Evolutionary conservation across 139 green algal genomes (phyloP).

Genomic region (Chlamydomonas sp.): DNA sequence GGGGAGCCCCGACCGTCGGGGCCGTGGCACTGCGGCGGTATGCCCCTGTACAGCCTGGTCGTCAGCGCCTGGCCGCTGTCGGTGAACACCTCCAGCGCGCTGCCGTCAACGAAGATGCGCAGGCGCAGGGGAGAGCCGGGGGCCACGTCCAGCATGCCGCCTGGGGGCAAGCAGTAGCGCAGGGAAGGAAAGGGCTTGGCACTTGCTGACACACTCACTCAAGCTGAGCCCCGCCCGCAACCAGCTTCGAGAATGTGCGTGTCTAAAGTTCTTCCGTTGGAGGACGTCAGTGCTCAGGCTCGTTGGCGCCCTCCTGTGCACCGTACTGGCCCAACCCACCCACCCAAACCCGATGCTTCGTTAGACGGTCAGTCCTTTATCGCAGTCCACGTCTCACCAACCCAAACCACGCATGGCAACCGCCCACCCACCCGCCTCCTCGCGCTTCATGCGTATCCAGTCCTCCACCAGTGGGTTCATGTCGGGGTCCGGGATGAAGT

Average conservation of each 20-base stretch:
- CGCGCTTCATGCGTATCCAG: conserved; percentile 50
- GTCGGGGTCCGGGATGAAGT: conserved; percentile 47
- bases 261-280: no score
- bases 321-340: no score
- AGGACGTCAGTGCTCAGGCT: no score
- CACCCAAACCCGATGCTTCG: no score
- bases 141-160: conserved; percentile 40
- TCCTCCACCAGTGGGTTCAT: conserved; percentile 53
- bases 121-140: conserved; percentile 62
- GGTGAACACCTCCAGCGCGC: conserved; percentile 79
- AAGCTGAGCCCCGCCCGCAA: background rate
- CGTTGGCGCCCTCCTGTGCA: no score
- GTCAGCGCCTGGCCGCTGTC: conserved; percentile 66
- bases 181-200: background rate
- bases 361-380: no score
- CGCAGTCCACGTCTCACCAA: background rate
- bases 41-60: conserved; percentile 80
- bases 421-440: conserved; percentile 36
- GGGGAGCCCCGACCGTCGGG: background rate
- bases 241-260: background rate
- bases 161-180: background rate
- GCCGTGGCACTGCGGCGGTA: conserved; percentile 33
- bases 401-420: background rate
- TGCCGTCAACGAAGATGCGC: conserved; percentile 84
- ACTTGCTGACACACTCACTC: no score